phyloP scores from a whole-genome alignment of 257 asterid genomes.

The Cynanchum wilfordii region DNA sequence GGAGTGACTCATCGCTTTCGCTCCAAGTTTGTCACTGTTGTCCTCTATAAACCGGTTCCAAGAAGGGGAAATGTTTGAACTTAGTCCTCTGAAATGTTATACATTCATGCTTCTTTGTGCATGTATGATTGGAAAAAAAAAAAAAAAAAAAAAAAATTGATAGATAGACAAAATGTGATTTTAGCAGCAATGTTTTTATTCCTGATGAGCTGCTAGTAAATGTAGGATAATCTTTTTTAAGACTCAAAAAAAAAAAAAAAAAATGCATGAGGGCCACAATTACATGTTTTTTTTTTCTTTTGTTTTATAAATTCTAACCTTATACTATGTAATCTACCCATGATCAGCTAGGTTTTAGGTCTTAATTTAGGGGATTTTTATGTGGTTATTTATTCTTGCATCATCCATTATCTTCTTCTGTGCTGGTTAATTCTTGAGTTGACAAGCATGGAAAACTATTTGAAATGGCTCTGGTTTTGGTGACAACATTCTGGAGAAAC shows the following conservation, averaged over 20 bases:
- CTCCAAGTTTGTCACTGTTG: conserved; percentile 71
- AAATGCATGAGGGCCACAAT: not conserved
- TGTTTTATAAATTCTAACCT: conserved; percentile 4
- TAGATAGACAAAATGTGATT: conserved; percentile 11
- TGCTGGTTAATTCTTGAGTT: not conserved
- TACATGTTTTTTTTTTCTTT: not conserved
- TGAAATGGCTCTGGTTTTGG: not conserved
- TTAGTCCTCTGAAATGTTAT: conserved; percentile 13
- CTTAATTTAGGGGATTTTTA: not conserved
- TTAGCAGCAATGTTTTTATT: conserved; percentile 15
- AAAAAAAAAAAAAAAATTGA: not conserved
- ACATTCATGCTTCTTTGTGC: not conserved
- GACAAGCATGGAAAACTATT: not conserved
- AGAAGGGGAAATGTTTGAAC: conserved; percentile 48
- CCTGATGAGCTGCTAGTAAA: conserved; percentile 20
- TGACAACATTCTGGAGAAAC: not conserved
- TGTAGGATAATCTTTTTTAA: conserved; percentile 2
- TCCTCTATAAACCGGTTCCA: conserved; percentile 87
- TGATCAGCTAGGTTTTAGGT: conserved; percentile 17
- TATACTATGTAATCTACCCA: conserved; percentile 7
- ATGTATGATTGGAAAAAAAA: conserved; percentile 1
- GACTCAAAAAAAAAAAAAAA: not conserved
- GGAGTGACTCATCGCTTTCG: conserved; percentile 91
- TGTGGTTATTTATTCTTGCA: conserved; percentile 5
- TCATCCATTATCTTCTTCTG: not conserved